These are phyloP conservation scores for Dionaea muscipula DNA, from an alignment of 179 eudicot genomes.

Conservation along the genomic window DNA sequence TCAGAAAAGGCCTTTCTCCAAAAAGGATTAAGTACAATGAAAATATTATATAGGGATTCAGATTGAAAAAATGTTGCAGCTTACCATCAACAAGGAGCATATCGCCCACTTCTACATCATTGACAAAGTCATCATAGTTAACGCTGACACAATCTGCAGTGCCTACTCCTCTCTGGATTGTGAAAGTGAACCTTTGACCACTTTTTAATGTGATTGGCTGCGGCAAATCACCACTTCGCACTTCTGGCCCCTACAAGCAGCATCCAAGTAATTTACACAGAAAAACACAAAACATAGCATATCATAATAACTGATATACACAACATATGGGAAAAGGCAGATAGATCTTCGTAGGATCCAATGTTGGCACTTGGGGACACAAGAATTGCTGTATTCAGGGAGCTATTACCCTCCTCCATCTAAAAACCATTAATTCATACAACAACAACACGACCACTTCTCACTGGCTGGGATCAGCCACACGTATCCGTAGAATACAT, in stretches of 20 bases:
- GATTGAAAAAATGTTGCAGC: background rate
- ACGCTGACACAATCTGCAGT: conserved; percentile 56
- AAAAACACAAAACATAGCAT: background rate
- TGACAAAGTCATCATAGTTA: conserved; percentile 70
- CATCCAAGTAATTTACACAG: background rate
- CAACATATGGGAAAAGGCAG: too few relatives aligned
- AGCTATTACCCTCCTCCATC: too few relatives aligned
- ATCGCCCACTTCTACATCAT: conserved; percentile 69
- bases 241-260: conserved; percentile 57
- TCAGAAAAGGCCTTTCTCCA: too few relatives aligned
- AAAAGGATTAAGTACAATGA: background rate
- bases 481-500: too few relatives aligned
- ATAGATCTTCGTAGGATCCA: too few relatives aligned
- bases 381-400: too few relatives aligned
- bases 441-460: too few relatives aligned
- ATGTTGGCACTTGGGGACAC: too few relatives aligned
- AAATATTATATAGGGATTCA: background rate
- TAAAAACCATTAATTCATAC: too few relatives aligned
- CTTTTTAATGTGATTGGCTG: conserved; percentile 43
- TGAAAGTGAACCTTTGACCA: conserved; percentile 65
- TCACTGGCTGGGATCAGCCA: too few relatives aligned
- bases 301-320: too few relatives aligned
- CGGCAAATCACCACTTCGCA: conserved; percentile 77
- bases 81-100: conserved; percentile 76
- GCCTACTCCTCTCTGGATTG: conserved; percentile 67